Conservation (phyloP, 2,329 filamentous ascomycete species). For the Paracorniculantispora psalliotae region DNA sequence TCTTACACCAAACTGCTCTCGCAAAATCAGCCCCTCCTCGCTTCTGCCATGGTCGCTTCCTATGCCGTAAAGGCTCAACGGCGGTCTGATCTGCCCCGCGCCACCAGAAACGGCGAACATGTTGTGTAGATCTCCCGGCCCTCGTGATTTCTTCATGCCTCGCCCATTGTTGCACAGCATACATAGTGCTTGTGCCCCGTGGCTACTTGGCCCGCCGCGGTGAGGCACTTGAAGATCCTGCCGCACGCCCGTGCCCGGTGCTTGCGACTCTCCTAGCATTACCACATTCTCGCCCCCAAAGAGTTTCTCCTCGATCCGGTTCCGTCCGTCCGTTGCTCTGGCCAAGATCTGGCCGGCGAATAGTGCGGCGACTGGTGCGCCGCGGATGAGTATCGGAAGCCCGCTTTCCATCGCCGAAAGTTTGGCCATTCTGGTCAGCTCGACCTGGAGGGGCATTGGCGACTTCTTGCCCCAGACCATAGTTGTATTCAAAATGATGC, state of each 20-base stretch:
- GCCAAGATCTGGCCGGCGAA: background rate
- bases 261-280: background rate
- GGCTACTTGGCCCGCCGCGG: background rate
- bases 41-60: background rate
- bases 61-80: background rate
- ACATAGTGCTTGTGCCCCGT: background rate
- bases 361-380: conserved; percentile 2
- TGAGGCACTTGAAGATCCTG: background rate
- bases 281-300: background rate
- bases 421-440: background rate
- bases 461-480: background rate
- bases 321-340: conserved; percentile 3
- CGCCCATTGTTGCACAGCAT: background rate
- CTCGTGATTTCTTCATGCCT: background rate
- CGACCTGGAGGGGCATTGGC: background rate
- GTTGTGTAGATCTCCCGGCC: background rate
- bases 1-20: background rate
- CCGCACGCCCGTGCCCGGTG: background rate
- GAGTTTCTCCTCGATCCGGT: background rate
- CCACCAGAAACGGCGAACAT: background rate
- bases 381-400: background rate
- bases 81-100: conserved; percentile 3
- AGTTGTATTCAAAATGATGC: background rate
- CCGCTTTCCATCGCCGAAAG: conserved; percentile 1
- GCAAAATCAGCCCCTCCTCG: background rate